Evolutionary conservation across 805 yeast genomes (phyloP), one percentile per base, ranked within the genome.

Genomic region (Candida suzukii): DNA sequence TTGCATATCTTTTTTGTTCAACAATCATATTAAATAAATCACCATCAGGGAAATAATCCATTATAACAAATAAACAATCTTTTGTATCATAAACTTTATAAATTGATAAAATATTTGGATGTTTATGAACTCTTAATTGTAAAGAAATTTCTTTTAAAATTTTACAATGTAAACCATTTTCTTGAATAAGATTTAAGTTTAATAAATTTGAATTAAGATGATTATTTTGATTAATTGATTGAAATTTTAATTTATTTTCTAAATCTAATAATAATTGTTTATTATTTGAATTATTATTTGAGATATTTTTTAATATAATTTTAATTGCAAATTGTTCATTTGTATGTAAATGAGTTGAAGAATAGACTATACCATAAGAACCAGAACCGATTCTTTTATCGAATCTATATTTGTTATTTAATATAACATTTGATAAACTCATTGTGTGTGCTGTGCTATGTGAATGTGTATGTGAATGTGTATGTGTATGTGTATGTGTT

Each of bases 21-120:
- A 90, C 91, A 41, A 91, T 91, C 41, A 86, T 81, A 39, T 80
- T 74, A 61, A 91, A 93, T 45, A 91, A 70, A 58, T 91, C 99
- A 39, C 95, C 95, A 49, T 83, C 85, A 21, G 80, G 75, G 56
- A 72, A 83, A 60, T 85, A 88, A 60, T 91, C 98, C 87, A 90
- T 82, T 10, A 91, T 71, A 20, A 87, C 80, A 51, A 85, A 80
- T 18, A 77, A 56, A 2, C 80, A 80, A 29, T 69, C 61, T 39
- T 73, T 74, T 16, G 78, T 68, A 45, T 78, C 82, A 47, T 83
- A 70, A 35, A 86, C 85, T 52, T 83, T 80, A 52, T 83, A 83
- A 37, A 91, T 82, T 13, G 84, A 71, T 27, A 84, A 76, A 22
- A 91, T 75, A 57, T 87, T 83, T 32, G 87, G 86, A 60, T 88